These are phyloP conservation scores for Cenococcum geophilum DNA, from an alignment of 495 filamentous ascomycete species.

Conservation along the genomic window DNA sequence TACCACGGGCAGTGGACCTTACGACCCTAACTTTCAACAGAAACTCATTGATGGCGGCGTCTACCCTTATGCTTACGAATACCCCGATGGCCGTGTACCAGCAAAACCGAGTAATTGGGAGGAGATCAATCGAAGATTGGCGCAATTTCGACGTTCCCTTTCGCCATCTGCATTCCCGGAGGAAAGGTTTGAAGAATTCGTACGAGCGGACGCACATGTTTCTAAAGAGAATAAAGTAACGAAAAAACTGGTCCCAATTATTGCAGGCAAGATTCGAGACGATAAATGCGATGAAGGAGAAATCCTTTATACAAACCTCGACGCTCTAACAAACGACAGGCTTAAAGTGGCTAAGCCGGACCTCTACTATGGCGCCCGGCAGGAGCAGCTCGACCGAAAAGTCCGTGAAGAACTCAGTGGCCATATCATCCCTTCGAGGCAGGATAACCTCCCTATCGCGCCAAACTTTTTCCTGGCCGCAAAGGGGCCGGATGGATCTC, in stretches of 20 bases:
- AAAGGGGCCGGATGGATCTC: constrained; percentile 37
- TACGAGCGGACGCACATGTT: constrained; percentile 30
- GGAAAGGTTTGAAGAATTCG: constrained; percentile 32
- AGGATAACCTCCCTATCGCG: constrained; percentile 33
- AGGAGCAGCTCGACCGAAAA: too few species aligned
- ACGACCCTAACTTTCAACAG: constrained; percentile 28
- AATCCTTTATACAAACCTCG: constrained; percentile 37
- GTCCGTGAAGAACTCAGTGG: constrained; percentile 30
- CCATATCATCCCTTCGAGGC: constrained; percentile 40
- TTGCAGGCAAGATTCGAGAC: constrained; percentile 30
- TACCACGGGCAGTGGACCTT: constrained; percentile 20
- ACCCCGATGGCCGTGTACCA: constrained; percentile 20
- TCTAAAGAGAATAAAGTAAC: constrained; percentile 35
- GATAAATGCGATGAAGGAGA: constrained; percentile 22
- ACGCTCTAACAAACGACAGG: constrained; percentile 32
- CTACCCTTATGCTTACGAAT: constrained; percentile 26
- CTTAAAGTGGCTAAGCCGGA: constrained; percentile 37
- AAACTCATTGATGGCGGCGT: constrained; percentile 23
- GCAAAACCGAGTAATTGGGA: constrained; percentile 23
- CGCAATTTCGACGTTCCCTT: constrained; percentile 36
- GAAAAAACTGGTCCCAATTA: constrained; percentile 35
- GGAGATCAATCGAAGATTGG: constrained; percentile 30
- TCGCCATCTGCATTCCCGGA: constrained; percentile 39
- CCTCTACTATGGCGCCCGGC: too few species aligned
- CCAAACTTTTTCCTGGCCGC: constrained; percentile 43